Conservation (phyloP, 1,284 basidiomycete genomes). For the Moesziomyces parantarcticus region DNA sequence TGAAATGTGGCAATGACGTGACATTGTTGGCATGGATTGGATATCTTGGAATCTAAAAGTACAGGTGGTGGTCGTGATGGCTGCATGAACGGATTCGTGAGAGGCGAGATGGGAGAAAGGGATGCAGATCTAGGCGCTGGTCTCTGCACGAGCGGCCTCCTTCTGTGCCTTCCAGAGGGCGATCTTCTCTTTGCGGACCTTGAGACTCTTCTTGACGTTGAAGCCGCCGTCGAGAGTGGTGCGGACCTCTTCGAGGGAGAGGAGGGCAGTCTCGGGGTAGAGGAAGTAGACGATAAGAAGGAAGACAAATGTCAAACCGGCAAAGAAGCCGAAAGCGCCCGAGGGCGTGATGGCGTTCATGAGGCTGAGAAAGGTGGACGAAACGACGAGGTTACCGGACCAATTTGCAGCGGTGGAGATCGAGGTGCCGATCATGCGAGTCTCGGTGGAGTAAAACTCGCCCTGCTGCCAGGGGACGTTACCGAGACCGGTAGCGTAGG, state of each 20-base stretch:
- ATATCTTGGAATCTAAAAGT: conserved; percentile 24
- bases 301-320: conserved; percentile 77
- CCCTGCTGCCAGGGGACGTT: conserved; percentile 90
- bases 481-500: conserved; percentile 75
- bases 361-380: conserved; percentile 80
- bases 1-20: neutral
- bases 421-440: conserved; percentile 78
- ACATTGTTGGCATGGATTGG: conserved; percentile 2
- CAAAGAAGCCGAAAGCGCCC: conserved; percentile 76
- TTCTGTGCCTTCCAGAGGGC: conserved; percentile 48
- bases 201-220: conserved; percentile 69
- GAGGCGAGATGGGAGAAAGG: neutral
- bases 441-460: conserved; percentile 77
- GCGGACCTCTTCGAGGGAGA: conserved; percentile 80
- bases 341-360: conserved; percentile 80
- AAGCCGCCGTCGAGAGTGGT: conserved; percentile 70
- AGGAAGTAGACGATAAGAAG: conserved; percentile 76
- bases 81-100: neutral
- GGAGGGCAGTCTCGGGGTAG: conserved; percentile 71
- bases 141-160: conserved; percentile 25
- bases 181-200: conserved; percentile 63
- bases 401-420: conserved; percentile 84
- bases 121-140: conserved; percentile 7
- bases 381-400: conserved; percentile 81
- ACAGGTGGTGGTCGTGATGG: conserved; percentile 7